Conservation (phyloP, 257 asterid species). For the Scutellaria galericulata region DNA sequence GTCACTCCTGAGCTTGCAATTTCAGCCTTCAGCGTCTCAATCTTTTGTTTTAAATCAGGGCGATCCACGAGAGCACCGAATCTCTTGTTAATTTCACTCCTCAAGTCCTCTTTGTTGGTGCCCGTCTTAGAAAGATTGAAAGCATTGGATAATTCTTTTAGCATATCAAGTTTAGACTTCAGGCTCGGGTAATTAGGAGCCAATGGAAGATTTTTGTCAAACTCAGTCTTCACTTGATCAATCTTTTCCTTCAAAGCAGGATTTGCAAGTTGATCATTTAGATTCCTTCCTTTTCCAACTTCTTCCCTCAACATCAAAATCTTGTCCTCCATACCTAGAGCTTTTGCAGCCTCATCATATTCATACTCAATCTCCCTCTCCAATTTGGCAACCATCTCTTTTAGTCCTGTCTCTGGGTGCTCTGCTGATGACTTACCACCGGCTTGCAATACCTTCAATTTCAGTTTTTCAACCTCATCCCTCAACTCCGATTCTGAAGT, state of each 20-base stretch:
- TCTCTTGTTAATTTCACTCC: slow-evolving; percentile 57
- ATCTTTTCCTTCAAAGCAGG: slow-evolving; percentile 61
- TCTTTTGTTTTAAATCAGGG: slow-evolving; percentile 61
- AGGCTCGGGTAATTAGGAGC: slow-evolving; percentile 74
- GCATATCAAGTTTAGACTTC: slow-evolving; percentile 57
- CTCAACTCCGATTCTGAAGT: slow-evolving; percentile 55
- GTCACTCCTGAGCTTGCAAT: slow-evolving; percentile 55
- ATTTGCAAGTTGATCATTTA: slow-evolving; percentile 50
- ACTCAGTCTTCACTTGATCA: slow-evolving; percentile 62
- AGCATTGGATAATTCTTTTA: slow-evolving; percentile 56
- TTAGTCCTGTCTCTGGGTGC: slow-evolving; percentile 44
- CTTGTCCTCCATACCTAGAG: slow-evolving; percentile 66
- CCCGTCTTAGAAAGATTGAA: slow-evolving; percentile 45
- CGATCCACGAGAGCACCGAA: slow-evolving; percentile 52
- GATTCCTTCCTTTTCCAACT: slow-evolving; percentile 58
- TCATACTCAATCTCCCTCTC: slow-evolving; percentile 62
- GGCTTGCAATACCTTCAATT: slow-evolving; percentile 59
- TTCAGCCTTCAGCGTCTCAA: slow-evolving; percentile 62
- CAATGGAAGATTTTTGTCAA: slow-evolving; percentile 53
- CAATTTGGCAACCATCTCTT: slow-evolving; percentile 60
- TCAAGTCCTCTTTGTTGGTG: slow-evolving; percentile 48
- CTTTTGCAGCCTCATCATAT: slow-evolving; percentile 69
- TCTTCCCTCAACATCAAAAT: slow-evolving; percentile 61
- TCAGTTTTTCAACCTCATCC: slow-evolving; percentile 69
- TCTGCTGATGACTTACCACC: slow-evolving; percentile 42